A percentile compares a stretch with the other conserved stretches of the same genome.
Conservation (phyloP, 371 early-diverging fungal species). For the Mortierella sp. region DNA sequence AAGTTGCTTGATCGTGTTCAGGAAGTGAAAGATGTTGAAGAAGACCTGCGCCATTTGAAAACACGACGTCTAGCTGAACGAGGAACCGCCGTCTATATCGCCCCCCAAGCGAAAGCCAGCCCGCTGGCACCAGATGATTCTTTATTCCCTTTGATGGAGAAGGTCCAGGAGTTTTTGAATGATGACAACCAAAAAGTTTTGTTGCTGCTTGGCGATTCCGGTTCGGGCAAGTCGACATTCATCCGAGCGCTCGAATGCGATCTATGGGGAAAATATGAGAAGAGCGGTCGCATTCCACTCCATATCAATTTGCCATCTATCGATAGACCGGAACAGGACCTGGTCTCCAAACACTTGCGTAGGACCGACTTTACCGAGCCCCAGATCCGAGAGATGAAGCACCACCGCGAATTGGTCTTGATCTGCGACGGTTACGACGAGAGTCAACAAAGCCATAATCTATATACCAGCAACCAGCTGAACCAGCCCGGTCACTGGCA, state of each 20-base stretch:
- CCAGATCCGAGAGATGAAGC: conserved; percentile 13
- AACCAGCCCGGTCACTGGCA: neutral
- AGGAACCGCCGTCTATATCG: neutral
- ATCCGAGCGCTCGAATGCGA: conserved; percentile 1
- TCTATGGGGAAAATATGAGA: conserved; percentile 9
- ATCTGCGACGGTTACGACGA: conserved; percentile 16
- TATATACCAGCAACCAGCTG: neutral
- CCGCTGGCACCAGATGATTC: neutral
- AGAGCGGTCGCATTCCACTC: conserved; percentile 1
- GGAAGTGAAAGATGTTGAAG: neutral
- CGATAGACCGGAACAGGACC: conserved; percentile 5
- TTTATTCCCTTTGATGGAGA: neutral
- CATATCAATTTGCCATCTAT: conserved; percentile 9
- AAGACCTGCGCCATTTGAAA: neutral
- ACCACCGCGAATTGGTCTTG: neutral
- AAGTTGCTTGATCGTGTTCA: neutral
- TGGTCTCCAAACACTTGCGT: conserved; percentile 3
- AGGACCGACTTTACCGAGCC: neutral
- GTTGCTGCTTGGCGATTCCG: conserved; percentile 14
- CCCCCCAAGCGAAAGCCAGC: neutral
- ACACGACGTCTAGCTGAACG: neutral
- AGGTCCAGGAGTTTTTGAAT: neutral
- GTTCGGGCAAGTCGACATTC: conserved; percentile 21
- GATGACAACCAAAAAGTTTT: neutral
- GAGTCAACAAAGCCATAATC: neutral